These are phyloP conservation scores for Alternaria arborescens DNA, from an alignment of 2,329 filamentous ascomycete species.

Conservation along the genomic window DNA sequence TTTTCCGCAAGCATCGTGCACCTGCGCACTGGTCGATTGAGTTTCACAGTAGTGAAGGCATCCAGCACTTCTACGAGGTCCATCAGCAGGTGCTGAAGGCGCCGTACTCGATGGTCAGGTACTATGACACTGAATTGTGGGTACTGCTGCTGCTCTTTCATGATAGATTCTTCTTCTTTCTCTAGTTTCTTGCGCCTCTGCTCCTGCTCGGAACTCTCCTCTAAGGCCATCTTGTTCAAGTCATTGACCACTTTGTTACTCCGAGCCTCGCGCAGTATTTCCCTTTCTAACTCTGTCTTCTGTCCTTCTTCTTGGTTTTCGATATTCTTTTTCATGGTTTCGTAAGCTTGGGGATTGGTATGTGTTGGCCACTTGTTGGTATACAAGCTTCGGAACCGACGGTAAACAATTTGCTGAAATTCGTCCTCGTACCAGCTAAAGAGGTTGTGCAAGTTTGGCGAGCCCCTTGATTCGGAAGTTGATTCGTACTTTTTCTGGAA, in stretches of 20 bases:
- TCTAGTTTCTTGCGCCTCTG: not conserved
- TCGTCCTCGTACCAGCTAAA: slow-evolving; percentile 12
- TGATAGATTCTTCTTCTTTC: not conserved
- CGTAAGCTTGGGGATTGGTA: slow-evolving; percentile 8
- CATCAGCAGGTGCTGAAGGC: slow-evolving; percentile 16
- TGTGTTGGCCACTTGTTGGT: not conserved
- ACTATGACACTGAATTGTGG: slow-evolving; percentile 13
- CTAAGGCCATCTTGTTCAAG: not conserved
- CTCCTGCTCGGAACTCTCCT: not conserved
- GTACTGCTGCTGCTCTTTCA: not conserved
- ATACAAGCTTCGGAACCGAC: slow-evolving; percentile 11
- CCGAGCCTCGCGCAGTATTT: not conserved
- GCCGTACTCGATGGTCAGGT: slow-evolving; percentile 13
- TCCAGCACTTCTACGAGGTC: slow-evolving; percentile 12
- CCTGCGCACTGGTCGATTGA: slow-evolving; percentile 8
- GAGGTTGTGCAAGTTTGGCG: slow-evolving; percentile 1
- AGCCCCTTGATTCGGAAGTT: not conserved
- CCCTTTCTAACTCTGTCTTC: no score
- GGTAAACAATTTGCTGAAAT: slow-evolving; percentile 14
- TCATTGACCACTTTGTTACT: not conserved
- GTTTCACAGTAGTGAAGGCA: slow-evolving; percentile 10
- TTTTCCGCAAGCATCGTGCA: not conserved
- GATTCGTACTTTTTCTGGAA: slow-evolving; percentile 12
- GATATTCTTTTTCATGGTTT: not conserved
- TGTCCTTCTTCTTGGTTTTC: not conserved